A percentile compares a stretch with the other conserved stretches of the same genome.
Evolutionary conservation across 169 alveolate genomes (phyloP).

Genomic region (Fabrea salina): DNA sequence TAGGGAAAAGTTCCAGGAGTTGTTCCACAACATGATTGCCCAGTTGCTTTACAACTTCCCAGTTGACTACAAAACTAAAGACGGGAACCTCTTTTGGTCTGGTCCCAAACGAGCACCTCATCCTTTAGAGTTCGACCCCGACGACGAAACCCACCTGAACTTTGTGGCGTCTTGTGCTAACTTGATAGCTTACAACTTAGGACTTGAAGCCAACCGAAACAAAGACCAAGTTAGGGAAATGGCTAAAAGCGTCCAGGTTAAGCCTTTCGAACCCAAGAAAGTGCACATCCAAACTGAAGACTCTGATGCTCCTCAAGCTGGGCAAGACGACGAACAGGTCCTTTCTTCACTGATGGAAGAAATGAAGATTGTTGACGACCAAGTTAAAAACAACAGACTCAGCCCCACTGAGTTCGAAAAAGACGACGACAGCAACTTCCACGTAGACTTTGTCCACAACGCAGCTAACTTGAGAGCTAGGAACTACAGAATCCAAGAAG

Average conservation of each 20-base stretch:
- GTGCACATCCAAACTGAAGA: constrained; percentile 40
- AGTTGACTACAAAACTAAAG: constrained; percentile 89
- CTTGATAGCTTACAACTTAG: constrained; percentile 84
- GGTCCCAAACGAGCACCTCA: constrained; percentile 98
- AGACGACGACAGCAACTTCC: constrained; percentile 98
- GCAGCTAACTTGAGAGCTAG: constrained; percentile 96
- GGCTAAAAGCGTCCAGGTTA: constrained; percentile 51
- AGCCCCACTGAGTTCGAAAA: constrained; percentile 95
- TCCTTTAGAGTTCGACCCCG: constrained; percentile 84
- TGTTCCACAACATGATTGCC: constrained; percentile 88
- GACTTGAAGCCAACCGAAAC: constrained; percentile 62
- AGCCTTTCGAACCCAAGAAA: constrained; percentile 69
- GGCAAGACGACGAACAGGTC: not conserved
- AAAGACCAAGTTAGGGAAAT: constrained; percentile 44
- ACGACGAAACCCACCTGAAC: constrained; percentile 80
- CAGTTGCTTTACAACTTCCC: constrained; percentile 95
- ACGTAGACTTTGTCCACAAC: constrained; percentile 96
- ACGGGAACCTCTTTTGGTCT: constrained; percentile 97
- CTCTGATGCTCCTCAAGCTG: not conserved
- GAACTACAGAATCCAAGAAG: constrained; percentile 93
- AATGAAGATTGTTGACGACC: constrained; percentile 48
- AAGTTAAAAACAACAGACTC: constrained; percentile 28
- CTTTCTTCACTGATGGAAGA: not conserved
- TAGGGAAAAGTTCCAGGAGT: constrained; percentile 78
- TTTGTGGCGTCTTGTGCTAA: constrained; percentile 90